phyloP scores from a whole-genome alignment of 1,284 basidiomycete genomes.

The Pholiota adiposa region DNA sequence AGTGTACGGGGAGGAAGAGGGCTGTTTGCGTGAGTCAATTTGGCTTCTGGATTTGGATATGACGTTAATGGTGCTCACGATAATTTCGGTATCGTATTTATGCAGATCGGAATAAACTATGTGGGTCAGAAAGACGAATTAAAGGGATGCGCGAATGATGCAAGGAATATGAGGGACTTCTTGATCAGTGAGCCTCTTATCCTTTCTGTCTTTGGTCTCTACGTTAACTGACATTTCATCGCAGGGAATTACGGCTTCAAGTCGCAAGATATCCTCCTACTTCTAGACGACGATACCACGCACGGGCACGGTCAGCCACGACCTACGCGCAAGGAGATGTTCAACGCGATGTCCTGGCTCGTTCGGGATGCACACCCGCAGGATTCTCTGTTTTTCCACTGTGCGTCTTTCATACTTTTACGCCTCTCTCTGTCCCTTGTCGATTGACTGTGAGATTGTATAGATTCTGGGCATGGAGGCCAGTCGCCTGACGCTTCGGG shows the following conservation, averaged over 20 bases:
- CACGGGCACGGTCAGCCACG: constrained; percentile 52
- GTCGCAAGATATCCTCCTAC: constrained; percentile 74
- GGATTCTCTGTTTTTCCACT: constrained; percentile 93
- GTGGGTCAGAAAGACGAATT: constrained; percentile 63
- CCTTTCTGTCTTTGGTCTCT: neutral
- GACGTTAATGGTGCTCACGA: too few species aligned
- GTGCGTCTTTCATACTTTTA: constrained; percentile 35
- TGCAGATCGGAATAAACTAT: constrained; percentile 83
- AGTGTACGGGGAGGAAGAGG: constrained; percentile 73
- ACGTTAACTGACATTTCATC: too few species aligned
- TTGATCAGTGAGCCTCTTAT: constrained; percentile 58
- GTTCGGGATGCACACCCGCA: constrained; percentile 73
- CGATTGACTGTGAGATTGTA: neutral
- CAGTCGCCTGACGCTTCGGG: constrained; percentile 75
- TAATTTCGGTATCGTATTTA: neutral
- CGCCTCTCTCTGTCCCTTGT: neutral
- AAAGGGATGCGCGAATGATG: constrained; percentile 85
- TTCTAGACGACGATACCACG: constrained; percentile 68
- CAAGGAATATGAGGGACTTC: constrained; percentile 72
- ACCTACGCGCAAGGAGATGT: constrained; percentile 81
- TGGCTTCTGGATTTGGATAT: neutral
- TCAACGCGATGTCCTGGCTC: constrained; percentile 86
- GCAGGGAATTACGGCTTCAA: constrained; percentile 68
- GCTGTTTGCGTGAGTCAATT: constrained; percentile 66
- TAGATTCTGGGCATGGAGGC: constrained; percentile 85